Conservation (phyloP, 2,329 filamentous ascomycete genomes). For the Geosmithia morbida region DNA sequence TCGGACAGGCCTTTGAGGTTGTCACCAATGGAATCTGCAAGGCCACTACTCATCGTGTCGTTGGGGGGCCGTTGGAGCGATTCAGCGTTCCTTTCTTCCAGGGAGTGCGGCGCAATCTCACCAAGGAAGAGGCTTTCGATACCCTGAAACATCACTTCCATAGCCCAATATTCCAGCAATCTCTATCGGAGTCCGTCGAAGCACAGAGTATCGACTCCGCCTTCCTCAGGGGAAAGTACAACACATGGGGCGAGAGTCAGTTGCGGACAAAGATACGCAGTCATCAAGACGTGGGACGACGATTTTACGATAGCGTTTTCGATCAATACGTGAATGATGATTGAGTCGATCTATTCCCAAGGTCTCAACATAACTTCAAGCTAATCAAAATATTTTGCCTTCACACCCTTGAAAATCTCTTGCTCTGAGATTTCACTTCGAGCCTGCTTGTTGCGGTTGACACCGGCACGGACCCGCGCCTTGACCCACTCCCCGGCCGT, state of each 20-base stretch:
- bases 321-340: slow-evolving; percentile 29
- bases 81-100: slow-evolving; percentile 33
- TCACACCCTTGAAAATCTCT: slow-evolving; percentile 15
- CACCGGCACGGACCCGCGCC: slow-evolving; percentile 11
- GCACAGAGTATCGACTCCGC: slow-evolving; percentile 28
- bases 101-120: slow-evolving; percentile 30
- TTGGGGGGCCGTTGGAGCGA: slow-evolving; percentile 16
- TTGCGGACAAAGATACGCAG: slow-evolving; percentile 37
- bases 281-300: slow-evolving; percentile 30
- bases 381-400: slow-evolving; percentile 18
- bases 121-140: slow-evolving; percentile 24
- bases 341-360: neutral
- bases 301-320: slow-evolving; percentile 31
- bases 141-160: slow-evolving; percentile 22
- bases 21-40: slow-evolving; percentile 37
- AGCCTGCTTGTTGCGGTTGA: slow-evolving; percentile 6
- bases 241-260: slow-evolving; percentile 40
- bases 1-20: slow-evolving; percentile 43
- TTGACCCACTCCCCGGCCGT: slow-evolving; percentile 20
- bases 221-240: slow-evolving; percentile 32
- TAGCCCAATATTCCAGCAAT: slow-evolving; percentile 2
- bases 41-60: slow-evolving; percentile 33
- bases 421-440: slow-evolving; percentile 13
- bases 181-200: slow-evolving; percentile 16
- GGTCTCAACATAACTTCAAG: neutral